phyloP scores from a whole-genome alignment of 2,329 filamentous ascomycete species.

The Hypoxylon sp. region DNA sequence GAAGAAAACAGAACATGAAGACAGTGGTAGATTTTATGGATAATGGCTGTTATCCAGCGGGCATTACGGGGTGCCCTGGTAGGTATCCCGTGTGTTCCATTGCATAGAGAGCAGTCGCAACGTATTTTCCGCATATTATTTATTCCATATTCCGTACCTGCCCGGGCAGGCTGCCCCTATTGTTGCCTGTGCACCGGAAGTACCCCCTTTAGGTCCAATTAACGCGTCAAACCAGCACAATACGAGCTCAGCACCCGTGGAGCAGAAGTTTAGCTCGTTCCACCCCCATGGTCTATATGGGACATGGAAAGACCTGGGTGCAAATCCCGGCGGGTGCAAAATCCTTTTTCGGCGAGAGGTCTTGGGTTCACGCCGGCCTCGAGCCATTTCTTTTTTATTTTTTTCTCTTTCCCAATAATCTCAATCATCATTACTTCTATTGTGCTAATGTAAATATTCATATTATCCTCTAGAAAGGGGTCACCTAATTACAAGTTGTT shows the following conservation, averaged over 20 bases:
- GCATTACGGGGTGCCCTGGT: background rate
- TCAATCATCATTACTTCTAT: too few relatives aligned
- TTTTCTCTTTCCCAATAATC: background rate
- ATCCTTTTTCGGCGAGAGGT: conserved; percentile 7
- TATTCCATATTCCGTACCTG: background rate
- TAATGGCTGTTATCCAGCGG: background rate
- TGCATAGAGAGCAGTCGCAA: background rate
- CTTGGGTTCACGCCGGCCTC: background rate
- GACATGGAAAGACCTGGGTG: conserved; percentile 28
- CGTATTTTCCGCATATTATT: background rate
- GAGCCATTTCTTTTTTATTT: background rate
- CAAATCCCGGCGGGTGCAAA: conserved; percentile 30
- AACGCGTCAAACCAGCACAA: background rate
- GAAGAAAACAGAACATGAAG: background rate
- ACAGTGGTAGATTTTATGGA: background rate
- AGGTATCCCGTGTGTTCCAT: background rate
- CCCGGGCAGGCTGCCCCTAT: background rate
- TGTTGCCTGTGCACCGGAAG: background rate
- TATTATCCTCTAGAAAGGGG: too few relatives aligned
- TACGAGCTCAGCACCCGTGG: conserved; percentile 1
- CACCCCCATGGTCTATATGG: conserved; percentile 22
- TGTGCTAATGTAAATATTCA: too few relatives aligned
- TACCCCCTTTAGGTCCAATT: background rate
- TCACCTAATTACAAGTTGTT: too few relatives aligned
- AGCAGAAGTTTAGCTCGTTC: conserved; percentile 31